These are phyloP conservation scores for Chlorociboria aeruginascens DNA, from an alignment of 495 filamentous ascomycete species.

Conservation along the genomic window DNA sequence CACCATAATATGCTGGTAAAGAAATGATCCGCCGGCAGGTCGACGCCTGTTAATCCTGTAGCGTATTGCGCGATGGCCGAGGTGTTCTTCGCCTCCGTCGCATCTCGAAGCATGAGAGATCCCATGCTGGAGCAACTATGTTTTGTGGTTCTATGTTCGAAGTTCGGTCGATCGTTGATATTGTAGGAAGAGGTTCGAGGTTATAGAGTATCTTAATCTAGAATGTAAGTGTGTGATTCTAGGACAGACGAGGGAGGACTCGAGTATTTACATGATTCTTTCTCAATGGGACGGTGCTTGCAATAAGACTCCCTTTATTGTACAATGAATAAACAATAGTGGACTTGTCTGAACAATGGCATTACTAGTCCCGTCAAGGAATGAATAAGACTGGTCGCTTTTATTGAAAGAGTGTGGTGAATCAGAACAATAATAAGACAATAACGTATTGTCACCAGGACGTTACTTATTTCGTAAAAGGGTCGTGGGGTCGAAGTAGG, in stretches of 20 bases:
- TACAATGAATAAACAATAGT: too few species aligned
- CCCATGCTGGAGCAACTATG: too few species aligned
- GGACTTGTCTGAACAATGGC: too few species aligned
- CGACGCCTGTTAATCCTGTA: constrained; percentile 38
- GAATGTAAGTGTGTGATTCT: too few species aligned
- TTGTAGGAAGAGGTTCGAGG: neutral
- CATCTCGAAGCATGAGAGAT: too few species aligned
- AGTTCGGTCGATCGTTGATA: neutral
- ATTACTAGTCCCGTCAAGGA: too few species aligned
- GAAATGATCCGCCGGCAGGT: constrained; percentile 33
- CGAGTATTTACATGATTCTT: too few species aligned
- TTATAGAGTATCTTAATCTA: neutral
- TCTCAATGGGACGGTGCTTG: too few species aligned
- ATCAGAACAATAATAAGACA: constrained; percentile 1
- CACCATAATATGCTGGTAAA: constrained; percentile 37
- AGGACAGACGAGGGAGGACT: too few species aligned
- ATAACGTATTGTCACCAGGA: constrained; percentile 4
- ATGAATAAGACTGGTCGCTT: too few species aligned
- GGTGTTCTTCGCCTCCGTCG: neutral
- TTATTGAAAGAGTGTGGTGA: neutral
- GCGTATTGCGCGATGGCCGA: constrained; percentile 31
- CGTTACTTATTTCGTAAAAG: neutral
- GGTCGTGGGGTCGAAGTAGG: neutral
- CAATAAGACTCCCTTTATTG: too few species aligned
- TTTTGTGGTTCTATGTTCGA: too few species aligned